These are phyloP conservation scores for Neurospora sp. DNA, from an alignment of 495 filamentous ascomycete genomes.

Conservation along the genomic window DNA sequence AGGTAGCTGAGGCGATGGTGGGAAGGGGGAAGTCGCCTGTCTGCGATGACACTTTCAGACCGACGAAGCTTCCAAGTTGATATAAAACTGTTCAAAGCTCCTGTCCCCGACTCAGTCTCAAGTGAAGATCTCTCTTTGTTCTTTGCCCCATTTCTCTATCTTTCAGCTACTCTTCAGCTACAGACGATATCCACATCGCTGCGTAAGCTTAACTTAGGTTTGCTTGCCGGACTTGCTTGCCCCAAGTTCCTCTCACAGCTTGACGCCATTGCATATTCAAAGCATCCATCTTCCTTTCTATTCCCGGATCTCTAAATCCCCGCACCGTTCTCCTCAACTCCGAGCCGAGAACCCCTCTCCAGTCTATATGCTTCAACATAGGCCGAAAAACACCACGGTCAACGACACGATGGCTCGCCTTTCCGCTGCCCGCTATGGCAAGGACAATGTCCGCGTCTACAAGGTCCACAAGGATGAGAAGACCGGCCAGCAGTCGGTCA, in stretches of 20 bases:
- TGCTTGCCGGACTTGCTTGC: neutral
- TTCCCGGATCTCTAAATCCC: neutral
- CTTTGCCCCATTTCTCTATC: neutral
- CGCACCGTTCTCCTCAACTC: neutral
- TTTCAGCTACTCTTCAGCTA: neutral
- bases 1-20: neutral
- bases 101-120: neutral
- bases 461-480: constrained; percentile 76
- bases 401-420: constrained; percentile 44
- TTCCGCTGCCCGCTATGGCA: constrained; percentile 74
- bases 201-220: neutral
- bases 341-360: neutral
- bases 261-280: neutral
- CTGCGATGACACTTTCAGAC: neutral
- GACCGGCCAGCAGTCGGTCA: constrained; percentile 70
- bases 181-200: neutral
- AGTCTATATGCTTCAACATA: neutral
- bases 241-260: neutral
- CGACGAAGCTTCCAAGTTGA: neutral
- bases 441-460: constrained; percentile 97
- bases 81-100: neutral
- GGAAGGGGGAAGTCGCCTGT: neutral
- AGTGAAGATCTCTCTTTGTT: neutral
- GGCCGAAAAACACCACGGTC: neutral
- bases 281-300: neutral